Evolutionary conservation across 2,329 filamentous ascomycete species (phyloP).

Genomic region (Anisogramma anomala): DNA sequence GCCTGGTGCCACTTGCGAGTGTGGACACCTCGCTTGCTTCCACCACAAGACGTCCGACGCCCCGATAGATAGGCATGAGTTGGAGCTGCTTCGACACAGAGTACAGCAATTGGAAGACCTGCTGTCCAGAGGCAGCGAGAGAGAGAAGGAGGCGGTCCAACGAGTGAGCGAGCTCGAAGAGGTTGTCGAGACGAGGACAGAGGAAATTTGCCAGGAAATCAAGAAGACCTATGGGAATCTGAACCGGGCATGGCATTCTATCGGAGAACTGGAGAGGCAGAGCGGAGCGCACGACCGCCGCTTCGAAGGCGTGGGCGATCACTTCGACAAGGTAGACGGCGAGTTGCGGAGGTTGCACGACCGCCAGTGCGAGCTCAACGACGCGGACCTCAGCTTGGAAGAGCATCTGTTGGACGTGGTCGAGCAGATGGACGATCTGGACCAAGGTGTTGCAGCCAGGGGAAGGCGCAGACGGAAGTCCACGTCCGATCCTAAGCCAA

Average conservation of each 20-base stretch:
- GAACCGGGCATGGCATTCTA: constrained; percentile 40
- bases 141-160: constrained; percentile 28
- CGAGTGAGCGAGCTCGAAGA: constrained; percentile 43
- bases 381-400: constrained; percentile 40
- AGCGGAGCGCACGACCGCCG: constrained; percentile 27
- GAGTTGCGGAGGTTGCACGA: constrained; percentile 35
- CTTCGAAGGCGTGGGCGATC: constrained; percentile 29
- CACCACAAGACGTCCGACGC: constrained; percentile 38
- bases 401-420: constrained; percentile 42
- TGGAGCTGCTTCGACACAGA: constrained; percentile 33
- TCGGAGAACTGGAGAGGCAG: constrained; percentile 32
- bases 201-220: constrained; percentile 40
- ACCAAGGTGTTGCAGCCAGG: constrained; percentile 15
- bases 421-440: constrained; percentile 23
- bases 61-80: constrained; percentile 32
- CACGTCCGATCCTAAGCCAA: constrained; percentile 5
- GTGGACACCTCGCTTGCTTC: constrained; percentile 49
- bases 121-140: constrained; percentile 10
- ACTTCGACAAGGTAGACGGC: constrained; percentile 28
- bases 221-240: constrained; percentile 45
- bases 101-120: constrained; percentile 17
- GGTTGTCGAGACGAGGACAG: constrained; percentile 38
- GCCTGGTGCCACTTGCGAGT: constrained; percentile 45
- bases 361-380: constrained; percentile 37
- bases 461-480: constrained; percentile 17